Evolutionary conservation across 495 filamentous ascomycete genomes (phyloP).

Genomic region (Penicillium pulvis): DNA sequence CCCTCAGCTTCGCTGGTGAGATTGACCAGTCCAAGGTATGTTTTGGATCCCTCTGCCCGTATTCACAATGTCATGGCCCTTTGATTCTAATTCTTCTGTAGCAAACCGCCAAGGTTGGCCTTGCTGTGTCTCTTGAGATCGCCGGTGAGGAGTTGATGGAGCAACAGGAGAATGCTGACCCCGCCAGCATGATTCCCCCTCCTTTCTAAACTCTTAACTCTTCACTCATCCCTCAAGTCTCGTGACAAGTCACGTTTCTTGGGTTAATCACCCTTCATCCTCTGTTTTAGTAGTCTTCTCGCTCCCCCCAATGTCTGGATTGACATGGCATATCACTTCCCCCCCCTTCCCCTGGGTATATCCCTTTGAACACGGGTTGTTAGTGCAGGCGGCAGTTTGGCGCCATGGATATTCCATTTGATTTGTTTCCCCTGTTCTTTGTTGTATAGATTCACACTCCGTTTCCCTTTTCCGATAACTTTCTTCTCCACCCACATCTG

Average conservation of each 20-base stretch:
- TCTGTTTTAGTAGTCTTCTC: constrained; percentile 54
- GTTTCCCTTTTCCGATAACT: constrained; percentile 25
- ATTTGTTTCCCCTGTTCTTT: constrained; percentile 6
- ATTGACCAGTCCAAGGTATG: constrained; percentile 95
- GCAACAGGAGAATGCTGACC: constrained; percentile 72
- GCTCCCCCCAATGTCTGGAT: constrained; percentile 28
- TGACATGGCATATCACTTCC: constrained; percentile 34
- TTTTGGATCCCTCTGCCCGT: neutral
- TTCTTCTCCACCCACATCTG: constrained; percentile 27
- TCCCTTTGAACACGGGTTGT: constrained; percentile 35
- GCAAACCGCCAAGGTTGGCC: constrained; percentile 93
- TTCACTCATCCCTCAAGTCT: constrained; percentile 9
- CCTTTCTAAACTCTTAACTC: constrained; percentile 56
- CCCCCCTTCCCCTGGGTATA: constrained; percentile 27
- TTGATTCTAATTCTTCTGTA: constrained; percentile 39
- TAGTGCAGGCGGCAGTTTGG: constrained; percentile 43
- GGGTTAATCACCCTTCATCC: constrained; percentile 37
- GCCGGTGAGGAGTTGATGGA: constrained; percentile 88
- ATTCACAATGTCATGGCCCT: neutral
- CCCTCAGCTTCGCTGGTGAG: constrained; percentile 92
- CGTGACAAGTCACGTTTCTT: constrained; percentile 12
- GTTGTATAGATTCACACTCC: constrained; percentile 51
- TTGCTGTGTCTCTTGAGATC: constrained; percentile 92
- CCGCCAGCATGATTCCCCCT: constrained; percentile 48
- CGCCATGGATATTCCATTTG: constrained; percentile 42